These are phyloP conservation scores for Butyriboletus loyo DNA, from an alignment of 768 basidiomycete genomes.

Conservation along the genomic window DNA sequence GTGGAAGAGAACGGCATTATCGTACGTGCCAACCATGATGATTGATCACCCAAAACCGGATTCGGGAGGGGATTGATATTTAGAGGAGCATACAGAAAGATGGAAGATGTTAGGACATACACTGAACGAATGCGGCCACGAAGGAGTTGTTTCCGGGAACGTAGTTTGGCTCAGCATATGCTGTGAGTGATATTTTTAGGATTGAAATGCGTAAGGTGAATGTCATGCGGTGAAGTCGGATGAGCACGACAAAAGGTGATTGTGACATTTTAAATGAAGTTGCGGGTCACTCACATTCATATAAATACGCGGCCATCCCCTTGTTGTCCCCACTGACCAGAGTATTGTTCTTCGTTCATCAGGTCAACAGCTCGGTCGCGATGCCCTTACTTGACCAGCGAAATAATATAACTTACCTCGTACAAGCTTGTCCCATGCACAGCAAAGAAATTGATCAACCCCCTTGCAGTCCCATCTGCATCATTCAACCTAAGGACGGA, in stretches of 20 bases:
- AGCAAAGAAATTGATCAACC: slow-evolving; percentile 71
- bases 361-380: background rate
- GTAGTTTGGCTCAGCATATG: slow-evolving; percentile 56
- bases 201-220: background rate
- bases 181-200: slow-evolving; percentile 30
- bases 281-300: slow-evolving; percentile 52
- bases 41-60: background rate
- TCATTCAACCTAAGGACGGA: slow-evolving; percentile 67
- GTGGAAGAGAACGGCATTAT: background rate
- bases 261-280: background rate
- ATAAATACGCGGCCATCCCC: slow-evolving; percentile 80
- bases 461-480: slow-evolving; percentile 51
- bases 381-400: background rate
- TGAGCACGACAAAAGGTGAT: background rate
- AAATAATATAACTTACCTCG: slow-evolving; percentile 39
- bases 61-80: background rate
- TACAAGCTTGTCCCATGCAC: slow-evolving; percentile 84
- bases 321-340: slow-evolving; percentile 82
- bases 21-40: background rate
- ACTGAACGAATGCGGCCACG: slow-evolving; percentile 73
- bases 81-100: background rate
- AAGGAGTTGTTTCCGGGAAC: slow-evolving; percentile 71
- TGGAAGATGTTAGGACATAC: slow-evolving; percentile 36
- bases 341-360: slow-evolving; percentile 62
- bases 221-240: background rate